These are phyloP conservation scores for Laguncularia racemosa DNA, from an alignment of 345 rosid species.

Conservation along the genomic window DNA sequence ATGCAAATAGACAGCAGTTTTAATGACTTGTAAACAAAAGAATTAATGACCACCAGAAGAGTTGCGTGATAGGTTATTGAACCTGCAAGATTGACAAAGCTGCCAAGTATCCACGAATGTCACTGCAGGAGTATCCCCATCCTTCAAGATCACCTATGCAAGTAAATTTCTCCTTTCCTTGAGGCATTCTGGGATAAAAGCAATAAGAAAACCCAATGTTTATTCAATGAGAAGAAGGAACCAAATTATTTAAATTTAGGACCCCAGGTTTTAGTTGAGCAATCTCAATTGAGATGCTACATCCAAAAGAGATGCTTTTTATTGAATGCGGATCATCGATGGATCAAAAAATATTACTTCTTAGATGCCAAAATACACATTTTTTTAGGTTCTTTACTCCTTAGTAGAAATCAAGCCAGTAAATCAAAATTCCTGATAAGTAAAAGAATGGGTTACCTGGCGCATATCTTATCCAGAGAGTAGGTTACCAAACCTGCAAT, in stretches of 20 bases:
- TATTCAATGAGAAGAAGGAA: too few species aligned
- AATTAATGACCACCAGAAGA: background rate
- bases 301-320: too few species aligned
- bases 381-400: too few species aligned
- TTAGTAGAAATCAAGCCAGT: too few species aligned
- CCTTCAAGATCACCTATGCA: constrained; percentile 69
- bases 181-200: constrained; percentile 49
- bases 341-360: too few species aligned
- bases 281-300: too few species aligned
- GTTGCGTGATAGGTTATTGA: constrained; percentile 6
- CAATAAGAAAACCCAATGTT: background rate
- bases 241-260: too few species aligned
- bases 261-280: too few species aligned
- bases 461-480: constrained; percentile 56
- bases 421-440: background rate
- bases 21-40: too few species aligned
- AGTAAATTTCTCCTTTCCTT: constrained; percentile 69
- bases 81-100: constrained; percentile 79
- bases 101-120: constrained; percentile 67
- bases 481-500: constrained; percentile 58
- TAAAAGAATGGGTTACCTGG: constrained; percentile 33
- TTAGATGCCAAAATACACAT: too few species aligned
- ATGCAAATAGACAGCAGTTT: too few species aligned
- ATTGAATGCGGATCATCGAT: too few species aligned
- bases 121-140: constrained; percentile 81